A percentile compares a stretch with the other conserved stretches of the same genome.
Evolutionary conservation across 2,329 filamentous ascomycete genomes (phyloP).

Genomic region (Paracoccidioides brasiliensis): DNA sequence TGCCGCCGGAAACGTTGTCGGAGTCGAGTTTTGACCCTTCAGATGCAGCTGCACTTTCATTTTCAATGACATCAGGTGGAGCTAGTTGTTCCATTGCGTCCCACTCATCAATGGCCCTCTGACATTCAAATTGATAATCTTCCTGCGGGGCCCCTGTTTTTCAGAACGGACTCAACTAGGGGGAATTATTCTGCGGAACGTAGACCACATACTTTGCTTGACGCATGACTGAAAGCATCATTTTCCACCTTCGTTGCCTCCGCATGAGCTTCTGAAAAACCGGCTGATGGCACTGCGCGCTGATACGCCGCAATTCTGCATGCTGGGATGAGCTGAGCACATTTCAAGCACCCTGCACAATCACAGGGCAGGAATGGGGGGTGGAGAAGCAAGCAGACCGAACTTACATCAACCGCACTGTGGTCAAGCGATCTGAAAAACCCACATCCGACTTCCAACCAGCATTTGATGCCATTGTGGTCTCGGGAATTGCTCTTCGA

Average conservation of each 20-base stretch:
- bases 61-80: conserved; percentile 5
- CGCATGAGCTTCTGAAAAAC: conserved; percentile 37
- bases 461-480: conserved; percentile 15
- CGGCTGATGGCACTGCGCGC: conserved; percentile 31
- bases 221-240: conserved; percentile 26
- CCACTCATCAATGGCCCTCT: conserved; percentile 25
- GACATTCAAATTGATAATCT: conserved; percentile 38
- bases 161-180: not conserved
- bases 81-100: conserved; percentile 14
- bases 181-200: not conserved
- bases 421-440: conserved; percentile 49
- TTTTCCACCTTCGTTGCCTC: conserved; percentile 53
- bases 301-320: conserved; percentile 32
- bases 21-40: conserved; percentile 14
- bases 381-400: conserved; percentile 5
- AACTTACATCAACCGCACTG: conserved; percentile 50
- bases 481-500: too few species aligned
- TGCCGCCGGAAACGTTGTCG: conserved; percentile 21
- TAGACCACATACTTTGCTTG: conserved; percentile 22
- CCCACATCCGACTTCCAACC: conserved; percentile 42
- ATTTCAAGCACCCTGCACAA: not conserved
- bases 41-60: conserved; percentile 12
- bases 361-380: not conserved
- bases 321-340: not conserved
- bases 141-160: conserved; percentile 33